Evolutionary conservation across 2,329 filamentous ascomycete species (phyloP), one percentile per base, ranked within the genome.

Genomic region (Moelleriella libera): DNA sequence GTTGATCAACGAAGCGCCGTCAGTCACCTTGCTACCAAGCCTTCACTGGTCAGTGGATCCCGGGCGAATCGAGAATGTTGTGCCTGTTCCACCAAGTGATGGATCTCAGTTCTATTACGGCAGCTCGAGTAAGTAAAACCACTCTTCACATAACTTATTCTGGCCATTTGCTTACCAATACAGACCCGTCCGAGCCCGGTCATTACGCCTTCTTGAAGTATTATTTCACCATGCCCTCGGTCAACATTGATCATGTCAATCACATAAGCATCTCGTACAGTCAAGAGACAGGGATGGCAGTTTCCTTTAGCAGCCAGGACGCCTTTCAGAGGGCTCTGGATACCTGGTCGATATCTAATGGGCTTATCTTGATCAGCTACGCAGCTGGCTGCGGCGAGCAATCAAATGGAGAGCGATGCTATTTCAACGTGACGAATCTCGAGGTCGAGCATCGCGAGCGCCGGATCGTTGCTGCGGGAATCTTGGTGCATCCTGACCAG

Each of bases 211-310:
- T 56, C 28, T 30, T 61, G 14, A 58, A 49, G 8, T 60, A 60
- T 48, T 51, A 52, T 44, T 59, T 61, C 48, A 54, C 48, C 5
- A 46, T 43, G 3, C 58, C 57, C 1, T 60, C 59, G 0, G 59
- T 62, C 43, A 60, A 60, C 49, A 52, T 61, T 1, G 59, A 62
- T 39, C 57, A 62, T 31, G 51, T 49, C 41, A 54, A 56, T 4
- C 52, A 58, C 28, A 41, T 58, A 6, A 45, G 41, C 0, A 46
- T 52, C 6, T 39, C 49, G 6, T 53, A 56, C 12, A 42, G 49
- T 31, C n/a, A 31, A 1, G 5, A 42, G 0, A 31, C 47, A 2
- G 50, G 48, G 1, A 44, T 58, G 9, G 44, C 47, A 1, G 45
- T 54, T 9, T 47, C 43, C 11, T 60, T 60, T 45, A 30, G 14